A percentile compares a stretch with the other conserved stretches of the same genome.
These are phyloP conservation scores for Kernera saxatilis DNA, from an alignment of 345 rosid species.

Conservation along the genomic window DNA sequence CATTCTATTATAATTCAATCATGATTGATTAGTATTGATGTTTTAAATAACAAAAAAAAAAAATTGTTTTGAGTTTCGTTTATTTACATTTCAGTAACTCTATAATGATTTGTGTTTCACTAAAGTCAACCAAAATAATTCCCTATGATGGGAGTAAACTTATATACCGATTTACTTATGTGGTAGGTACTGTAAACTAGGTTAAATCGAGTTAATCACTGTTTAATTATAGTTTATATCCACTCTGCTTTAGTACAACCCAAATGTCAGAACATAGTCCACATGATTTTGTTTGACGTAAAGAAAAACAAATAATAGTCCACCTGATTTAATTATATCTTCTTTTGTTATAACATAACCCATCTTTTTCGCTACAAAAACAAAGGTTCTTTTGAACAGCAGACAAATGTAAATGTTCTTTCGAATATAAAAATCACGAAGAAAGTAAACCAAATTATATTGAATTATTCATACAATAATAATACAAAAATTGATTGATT, in stretches of 20 bases:
- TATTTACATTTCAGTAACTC: too few relatives aligned
- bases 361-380: constrained; percentile 17
- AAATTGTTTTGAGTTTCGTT: too few relatives aligned
- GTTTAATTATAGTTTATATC: constrained; percentile 16
- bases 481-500: constrained; percentile 21
- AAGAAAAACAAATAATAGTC: not conserved
- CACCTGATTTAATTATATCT: constrained; percentile 23
- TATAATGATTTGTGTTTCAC: not conserved
- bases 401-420: not conserved
- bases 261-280: constrained; percentile 25
- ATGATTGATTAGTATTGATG: too few relatives aligned
- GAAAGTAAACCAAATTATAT: constrained; percentile 10
- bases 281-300: constrained; percentile 28
- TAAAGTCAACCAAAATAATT: not conserved
- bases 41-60: too few relatives aligned
- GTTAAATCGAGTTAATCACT: constrained; percentile 3
- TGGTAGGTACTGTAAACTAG: not conserved
- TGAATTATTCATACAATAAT: constrained; percentile 10
- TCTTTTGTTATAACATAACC: constrained; percentile 7
- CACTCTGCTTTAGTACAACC: constrained; percentile 16
- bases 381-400: not conserved
- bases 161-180: not conserved
- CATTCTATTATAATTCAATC: too few relatives aligned
- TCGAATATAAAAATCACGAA: constrained; percentile 2
- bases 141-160: not conserved